phyloP scores from a whole-genome alignment of 2,329 filamentous ascomycete species.

The Trichoderma citrinoviride region DNA sequence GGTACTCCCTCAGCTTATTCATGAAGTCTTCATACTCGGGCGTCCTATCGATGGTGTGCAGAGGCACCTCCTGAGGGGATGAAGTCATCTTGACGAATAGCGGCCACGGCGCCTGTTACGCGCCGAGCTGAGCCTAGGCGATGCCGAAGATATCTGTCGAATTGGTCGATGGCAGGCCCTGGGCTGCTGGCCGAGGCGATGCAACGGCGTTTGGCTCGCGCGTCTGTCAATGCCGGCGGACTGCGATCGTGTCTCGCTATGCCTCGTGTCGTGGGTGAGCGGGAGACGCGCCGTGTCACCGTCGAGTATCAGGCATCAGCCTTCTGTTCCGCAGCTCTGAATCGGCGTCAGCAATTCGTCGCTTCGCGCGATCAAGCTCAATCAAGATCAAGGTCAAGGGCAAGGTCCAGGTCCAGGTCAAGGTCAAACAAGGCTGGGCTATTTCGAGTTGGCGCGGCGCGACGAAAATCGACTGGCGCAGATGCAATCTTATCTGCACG shows the following conservation, averaged over 20 bases:
- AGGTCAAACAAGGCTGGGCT: conserved; percentile 1
- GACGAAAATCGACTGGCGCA: conserved; percentile 24
- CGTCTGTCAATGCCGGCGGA: background rate
- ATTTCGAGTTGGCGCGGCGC: conserved; percentile 25
- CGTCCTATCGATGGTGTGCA: conserved; percentile 55
- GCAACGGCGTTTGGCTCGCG: background rate
- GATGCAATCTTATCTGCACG: conserved; percentile 25
- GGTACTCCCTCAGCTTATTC: conserved; percentile 67
- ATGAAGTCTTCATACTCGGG: conserved; percentile 79
- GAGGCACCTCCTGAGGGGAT: conserved; percentile 37
- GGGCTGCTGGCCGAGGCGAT: background rate
- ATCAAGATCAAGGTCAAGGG: background rate
- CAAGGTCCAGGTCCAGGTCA: background rate
- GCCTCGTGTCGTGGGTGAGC: background rate
- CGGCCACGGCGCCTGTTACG: background rate
- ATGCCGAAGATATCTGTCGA: background rate
- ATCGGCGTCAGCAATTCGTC: background rate
- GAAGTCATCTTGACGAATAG: conserved; percentile 8
- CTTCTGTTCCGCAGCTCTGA: background rate
- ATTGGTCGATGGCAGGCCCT: background rate
- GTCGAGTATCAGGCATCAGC: background rate
- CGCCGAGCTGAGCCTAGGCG: background rate
- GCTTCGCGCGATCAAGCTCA: background rate
- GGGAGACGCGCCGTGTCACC: background rate
- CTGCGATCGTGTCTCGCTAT: background rate